A percentile compares a stretch with the other conserved stretches of the same genome.
Conservation (phyloP, 176 grass and related monocot genomes). For the Neostapfia colusana region DNA sequence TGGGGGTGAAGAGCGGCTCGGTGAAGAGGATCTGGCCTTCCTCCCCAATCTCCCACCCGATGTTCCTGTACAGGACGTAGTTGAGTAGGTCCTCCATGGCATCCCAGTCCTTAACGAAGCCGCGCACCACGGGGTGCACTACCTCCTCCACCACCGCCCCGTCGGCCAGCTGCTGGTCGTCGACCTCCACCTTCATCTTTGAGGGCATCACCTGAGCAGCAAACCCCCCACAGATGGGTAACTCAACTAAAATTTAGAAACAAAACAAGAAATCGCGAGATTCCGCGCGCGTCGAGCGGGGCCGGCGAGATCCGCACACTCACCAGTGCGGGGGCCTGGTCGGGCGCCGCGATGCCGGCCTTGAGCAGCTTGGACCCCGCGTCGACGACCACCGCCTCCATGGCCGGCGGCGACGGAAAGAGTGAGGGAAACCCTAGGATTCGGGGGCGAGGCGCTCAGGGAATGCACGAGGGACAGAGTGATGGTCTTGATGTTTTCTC, state of each 20-base stretch:
- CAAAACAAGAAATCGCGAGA: neutral
- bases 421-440: conserved; percentile 38
- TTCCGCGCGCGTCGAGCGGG: neutral
- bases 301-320: conserved; percentile 20
- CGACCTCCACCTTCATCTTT: conserved; percentile 80
- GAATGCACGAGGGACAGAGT: neutral
- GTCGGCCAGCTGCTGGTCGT: conserved; percentile 54
- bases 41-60: conserved; percentile 97
- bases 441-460: conserved; percentile 8
- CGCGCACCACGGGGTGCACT: conserved; percentile 79
- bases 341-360: conserved; percentile 78
- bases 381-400: conserved; percentile 97
- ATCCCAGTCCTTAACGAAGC: conserved; percentile 96
- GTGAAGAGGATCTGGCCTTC: conserved; percentile 98
- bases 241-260: neutral
- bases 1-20: conserved; percentile 84
- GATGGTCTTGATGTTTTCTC: neutral
- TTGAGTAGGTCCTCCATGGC: conserved; percentile 93
- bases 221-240: neutral
- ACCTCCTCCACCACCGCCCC: conserved; percentile 65
- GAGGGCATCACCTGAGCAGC: conserved; percentile 78
- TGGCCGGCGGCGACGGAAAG: conserved; percentile 13
- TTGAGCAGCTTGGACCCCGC: conserved; percentile 96
- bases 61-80: conserved; percentile 78
- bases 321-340: conserved; percentile 81